Percentiles rank a stretch among this genome's conserved stretches.
Evolutionary conservation across 495 filamentous ascomycete genomes (phyloP).

Genomic region (Tuber calosporum): DNA sequence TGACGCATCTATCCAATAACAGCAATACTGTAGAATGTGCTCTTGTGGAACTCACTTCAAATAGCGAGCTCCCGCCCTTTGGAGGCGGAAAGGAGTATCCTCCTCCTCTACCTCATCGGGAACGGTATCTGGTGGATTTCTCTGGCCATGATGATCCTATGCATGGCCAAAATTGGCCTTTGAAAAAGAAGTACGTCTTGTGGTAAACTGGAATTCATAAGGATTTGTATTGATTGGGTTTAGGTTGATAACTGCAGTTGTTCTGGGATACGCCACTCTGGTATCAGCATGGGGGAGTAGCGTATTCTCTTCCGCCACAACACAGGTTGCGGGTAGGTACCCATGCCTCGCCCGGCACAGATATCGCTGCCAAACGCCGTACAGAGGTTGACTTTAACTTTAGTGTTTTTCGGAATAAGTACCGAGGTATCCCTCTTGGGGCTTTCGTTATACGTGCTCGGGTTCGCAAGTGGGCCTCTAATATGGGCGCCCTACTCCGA

Average conservation of each 20-base stretch:
- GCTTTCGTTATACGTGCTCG: conserved; percentile 63
- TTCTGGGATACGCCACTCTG: conserved; percentile 73
- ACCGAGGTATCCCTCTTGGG: conserved; percentile 58
- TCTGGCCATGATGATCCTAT: conserved; percentile 68
- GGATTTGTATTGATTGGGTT: conserved; percentile 8
- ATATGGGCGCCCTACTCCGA: conserved; percentile 71
- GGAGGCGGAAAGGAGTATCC: conserved; percentile 75
- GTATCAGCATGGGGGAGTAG: conserved; percentile 64
- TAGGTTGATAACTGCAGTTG: conserved; percentile 58
- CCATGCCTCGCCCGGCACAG: background rate
- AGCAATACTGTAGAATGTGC: conserved; percentile 18
- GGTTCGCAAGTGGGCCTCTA: conserved; percentile 61
- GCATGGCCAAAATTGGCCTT: conserved; percentile 77
- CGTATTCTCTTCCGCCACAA: conserved; percentile 61
- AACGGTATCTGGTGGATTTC: conserved; percentile 85
- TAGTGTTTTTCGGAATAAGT: conserved; percentile 50
- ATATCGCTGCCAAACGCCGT: background rate
- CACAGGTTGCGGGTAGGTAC: conserved; percentile 44
- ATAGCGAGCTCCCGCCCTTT: conserved; percentile 46
- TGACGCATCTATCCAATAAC: conserved; percentile 22
- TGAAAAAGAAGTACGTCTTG: conserved; percentile 61
- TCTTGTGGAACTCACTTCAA: conserved; percentile 9
- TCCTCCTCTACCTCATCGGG: conserved; percentile 60
- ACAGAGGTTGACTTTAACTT: conserved; percentile 1
- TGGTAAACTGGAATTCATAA: background rate